Conservation (phyloP, 306 rosid species). For the Prinsepia uniflora region DNA sequence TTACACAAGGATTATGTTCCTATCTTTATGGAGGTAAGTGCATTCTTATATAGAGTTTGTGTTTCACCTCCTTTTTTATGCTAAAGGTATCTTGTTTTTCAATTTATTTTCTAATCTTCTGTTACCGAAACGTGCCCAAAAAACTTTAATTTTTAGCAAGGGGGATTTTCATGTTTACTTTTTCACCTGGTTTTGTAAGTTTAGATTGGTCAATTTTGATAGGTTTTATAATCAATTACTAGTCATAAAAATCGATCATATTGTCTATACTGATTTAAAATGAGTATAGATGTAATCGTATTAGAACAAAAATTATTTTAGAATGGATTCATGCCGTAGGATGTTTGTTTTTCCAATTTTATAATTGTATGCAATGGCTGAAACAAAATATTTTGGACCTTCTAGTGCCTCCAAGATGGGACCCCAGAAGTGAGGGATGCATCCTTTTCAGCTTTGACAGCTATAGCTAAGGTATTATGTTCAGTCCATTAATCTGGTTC, state of each 20-base stretch:
- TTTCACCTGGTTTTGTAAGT: neutral
- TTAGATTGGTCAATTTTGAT: neutral
- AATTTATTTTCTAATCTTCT: neutral
- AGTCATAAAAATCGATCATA: neutral
- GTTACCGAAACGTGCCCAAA: neutral
- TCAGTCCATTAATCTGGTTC: neutral
- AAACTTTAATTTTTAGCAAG: neutral
- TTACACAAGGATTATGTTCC: constrained; percentile 96
- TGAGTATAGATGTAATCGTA: neutral
- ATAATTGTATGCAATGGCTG: constrained; percentile 1
- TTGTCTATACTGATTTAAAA: neutral
- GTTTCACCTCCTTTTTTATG: neutral
- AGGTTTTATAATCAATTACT: neutral
- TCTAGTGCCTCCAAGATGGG: constrained; percentile 84
- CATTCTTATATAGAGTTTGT: constrained; percentile 6
- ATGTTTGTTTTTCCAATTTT: neutral
- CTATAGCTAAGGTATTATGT: constrained; percentile 79
- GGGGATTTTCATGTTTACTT: neutral
- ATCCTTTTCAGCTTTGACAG: constrained; percentile 86
- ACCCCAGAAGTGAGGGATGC: constrained; percentile 99
- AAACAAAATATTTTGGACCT: constrained; percentile 25
- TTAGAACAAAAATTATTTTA: neutral
- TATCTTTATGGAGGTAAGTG: constrained; percentile 95
- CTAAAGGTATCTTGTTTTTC: neutral
- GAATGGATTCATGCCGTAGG: neutral